Evolutionary conservation across 306 rosid genomes (phyloP), one percentile per base, ranked within the genome.

Genomic region (Dryas octopetala): DNA sequence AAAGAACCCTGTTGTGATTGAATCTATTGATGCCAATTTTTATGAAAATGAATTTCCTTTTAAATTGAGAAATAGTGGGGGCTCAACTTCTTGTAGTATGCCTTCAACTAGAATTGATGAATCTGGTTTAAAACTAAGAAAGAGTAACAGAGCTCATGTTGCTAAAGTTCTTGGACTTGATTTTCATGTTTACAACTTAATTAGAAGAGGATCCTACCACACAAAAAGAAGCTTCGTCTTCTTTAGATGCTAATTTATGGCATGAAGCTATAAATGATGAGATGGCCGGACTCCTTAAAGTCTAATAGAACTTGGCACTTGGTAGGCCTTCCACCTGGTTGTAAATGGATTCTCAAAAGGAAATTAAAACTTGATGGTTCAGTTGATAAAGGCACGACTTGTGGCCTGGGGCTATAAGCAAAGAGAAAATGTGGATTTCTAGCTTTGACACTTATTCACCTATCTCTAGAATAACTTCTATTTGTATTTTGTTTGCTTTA

Each of bases 221-320:
- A 3, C 10, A 28, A 2, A 9, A 45, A 54, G 67, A 67, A 76
- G 74, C 74, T 46, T 10, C 62, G 74, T 38, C 77, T 84, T 69
- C 62, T 19, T 12, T 28, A 16, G 62, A 52, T 51, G 12, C 28
- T 6, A 1, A 45, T 5, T 69, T 52, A 12, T 49, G 46, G 32
- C 28, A 70, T n/a, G 62, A 70, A 8, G 5, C 4, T 0, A 13
- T 70, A 4, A 38, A 49, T 52, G 45, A 65, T 53, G 44, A 64
- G 17, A 53, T 75, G 47, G 23, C 23, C 23, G 23, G 66, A 75
- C 2, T 66, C 79, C 13, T 65, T 65, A 4, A 49, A 13, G 32
- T 65, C 79, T 3, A 53, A 65, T 17, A 41, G 13, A 71, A 54
- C 40, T 16, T 65, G 53, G 52, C 53, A 45, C 26, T 45, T 65